These are phyloP conservation scores for Psilocybe cyanescens DNA, from an alignment of 768 basidiomycete genomes.

Conservation along the genomic window DNA sequence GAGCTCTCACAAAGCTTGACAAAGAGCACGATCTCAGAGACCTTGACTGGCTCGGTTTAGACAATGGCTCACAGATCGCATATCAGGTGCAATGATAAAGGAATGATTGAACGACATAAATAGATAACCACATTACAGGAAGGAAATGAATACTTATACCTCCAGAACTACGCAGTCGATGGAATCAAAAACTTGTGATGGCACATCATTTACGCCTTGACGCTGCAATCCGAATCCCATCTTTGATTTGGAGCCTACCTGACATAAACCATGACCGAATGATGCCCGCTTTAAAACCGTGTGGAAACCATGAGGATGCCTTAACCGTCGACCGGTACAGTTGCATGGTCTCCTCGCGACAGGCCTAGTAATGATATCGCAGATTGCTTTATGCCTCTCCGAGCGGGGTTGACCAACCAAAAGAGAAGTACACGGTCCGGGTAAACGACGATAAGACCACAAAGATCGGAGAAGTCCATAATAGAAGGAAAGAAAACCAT, in stretches of 20 bases:
- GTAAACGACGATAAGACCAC: slow-evolving; percentile 57
- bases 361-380: slow-evolving; percentile 16
- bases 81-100: slow-evolving; percentile 29
- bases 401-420: slow-evolving; percentile 44
- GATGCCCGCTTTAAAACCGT: slow-evolving; percentile 2
- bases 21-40: slow-evolving; percentile 52
- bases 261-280: not conserved
- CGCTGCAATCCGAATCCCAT: not conserved
- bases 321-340: slow-evolving; percentile 17
- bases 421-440: slow-evolving; percentile 59
- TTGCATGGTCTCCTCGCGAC: slow-evolving; percentile 17
- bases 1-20: slow-evolving; percentile 48
- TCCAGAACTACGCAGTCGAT: not conserved
- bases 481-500: slow-evolving; percentile 48
- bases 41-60: slow-evolving; percentile 75
- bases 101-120: not conserved
- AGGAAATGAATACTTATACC: not conserved
- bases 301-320: not conserved
- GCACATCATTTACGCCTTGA: not conserved
- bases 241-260: not conserved
- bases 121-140: slow-evolving; percentile 2
- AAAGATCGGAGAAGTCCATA: slow-evolving; percentile 48
- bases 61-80: slow-evolving; percentile 49
- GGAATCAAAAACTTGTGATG: not conserved
- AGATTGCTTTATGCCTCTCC: slow-evolving; percentile 33